Base-by-base conservation (phyloP, 768 basidiomycete genomes). In the Mycena leptocephala region DNA sequence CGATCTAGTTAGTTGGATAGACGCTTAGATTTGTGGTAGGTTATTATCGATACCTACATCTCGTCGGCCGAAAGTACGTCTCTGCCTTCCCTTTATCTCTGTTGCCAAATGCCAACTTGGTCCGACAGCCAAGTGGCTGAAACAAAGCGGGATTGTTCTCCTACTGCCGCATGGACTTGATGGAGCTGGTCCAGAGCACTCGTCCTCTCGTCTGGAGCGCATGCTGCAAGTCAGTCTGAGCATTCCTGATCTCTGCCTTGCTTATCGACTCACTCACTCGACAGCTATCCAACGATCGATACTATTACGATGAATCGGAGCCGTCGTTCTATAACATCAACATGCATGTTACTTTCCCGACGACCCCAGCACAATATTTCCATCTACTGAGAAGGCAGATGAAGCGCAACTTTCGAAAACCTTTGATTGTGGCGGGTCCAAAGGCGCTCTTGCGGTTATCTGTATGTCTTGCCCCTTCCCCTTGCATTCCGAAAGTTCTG, bases 141-240 rank as follows among this genome's bases (percentile, higher is more conserved):
- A 93, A 82, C 97, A 98, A 85, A 97, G 96, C 78, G 97, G 95
- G 0, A 89, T 98, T 26, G 93, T 96, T 5, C 85, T 98, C 72
- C 90, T 96, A 58, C 88, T 98, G 0, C 97, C 97, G 30, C 97
- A 98, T 75, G 97, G 97, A 20, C 87, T 96, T 20, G 96, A 98
- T 79, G 97, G 97, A 33, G 96, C 97, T 20, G 97, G 97, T 2
- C 97, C 97, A 0, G 97, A 98, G 82, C 97, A 98, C 81, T 98
- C 96, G 0, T 96, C 95, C 0, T 94, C 92, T 62, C 92, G 97
- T 20, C 88, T 98, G 51, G 97, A 98, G 81, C 89, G 97, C 43
- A 95, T 96, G 92, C 87, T 98, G n/a, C 97, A 97, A 89, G 95
- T 95, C 70, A 70, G 82, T 61, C 3, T 26, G 35, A 32, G 4